Conservation (phyloP, 2,329 filamentous ascomycete genomes). For the Diaporthe humulicola region DNA sequence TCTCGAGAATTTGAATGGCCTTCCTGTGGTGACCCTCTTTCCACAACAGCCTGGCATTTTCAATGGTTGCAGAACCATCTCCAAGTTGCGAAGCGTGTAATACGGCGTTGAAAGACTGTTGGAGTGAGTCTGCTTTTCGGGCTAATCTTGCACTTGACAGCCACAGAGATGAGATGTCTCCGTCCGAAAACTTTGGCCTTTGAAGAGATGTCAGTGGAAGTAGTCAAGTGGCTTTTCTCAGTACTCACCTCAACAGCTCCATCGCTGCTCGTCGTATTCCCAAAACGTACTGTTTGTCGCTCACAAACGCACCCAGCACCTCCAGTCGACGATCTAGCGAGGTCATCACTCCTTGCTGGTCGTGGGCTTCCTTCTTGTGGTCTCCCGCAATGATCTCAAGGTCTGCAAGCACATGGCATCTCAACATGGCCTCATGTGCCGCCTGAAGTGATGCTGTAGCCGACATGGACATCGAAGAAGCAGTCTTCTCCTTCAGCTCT, state of each 20-base stretch:
- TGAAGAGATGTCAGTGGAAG: conserved; percentile 49
- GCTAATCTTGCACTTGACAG: conserved; percentile 87
- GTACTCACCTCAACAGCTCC: conserved; percentile 77
- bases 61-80: conserved; percentile 90
- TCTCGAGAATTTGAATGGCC: conserved; percentile 90
- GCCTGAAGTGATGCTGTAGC: conserved; percentile 85
- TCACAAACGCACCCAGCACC: conserved; percentile 87
- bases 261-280: conserved; percentile 89
- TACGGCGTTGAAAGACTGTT: conserved; percentile 94
- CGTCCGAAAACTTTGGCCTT: conserved; percentile 73
- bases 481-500: conserved; percentile 77
- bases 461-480: conserved; percentile 80
- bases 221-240: conserved; percentile 34
- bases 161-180: conserved; percentile 88
- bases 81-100: conserved; percentile 88
- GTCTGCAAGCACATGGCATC: conserved; percentile 89
- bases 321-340: conserved; percentile 84
- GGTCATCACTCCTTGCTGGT: conserved; percentile 60
- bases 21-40: conserved; percentile 93
- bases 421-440: conserved; percentile 87
- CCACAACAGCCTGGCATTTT: conserved; percentile 94
- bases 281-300: conserved; percentile 94
- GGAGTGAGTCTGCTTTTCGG: conserved; percentile 84
- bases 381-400: conserved; percentile 79
- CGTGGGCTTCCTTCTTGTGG: conserved; percentile 55